Evolutionary conservation across 1,284 basidiomycete species (phyloP).

Genomic region (Rhodofomes roseus): DNA sequence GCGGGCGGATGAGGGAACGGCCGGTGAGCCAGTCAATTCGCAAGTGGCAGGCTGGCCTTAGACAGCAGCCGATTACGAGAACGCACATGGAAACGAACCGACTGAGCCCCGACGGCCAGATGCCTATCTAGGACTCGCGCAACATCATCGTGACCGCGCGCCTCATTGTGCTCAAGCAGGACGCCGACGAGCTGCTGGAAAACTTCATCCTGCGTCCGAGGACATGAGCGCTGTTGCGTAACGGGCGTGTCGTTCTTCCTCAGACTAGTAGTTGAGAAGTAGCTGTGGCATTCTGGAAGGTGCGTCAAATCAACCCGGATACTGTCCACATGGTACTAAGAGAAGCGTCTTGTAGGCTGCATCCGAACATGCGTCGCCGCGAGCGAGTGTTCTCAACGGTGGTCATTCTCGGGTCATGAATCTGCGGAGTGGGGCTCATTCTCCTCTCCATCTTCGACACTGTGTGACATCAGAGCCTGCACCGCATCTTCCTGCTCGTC

Average conservation of each 20-base stretch:
- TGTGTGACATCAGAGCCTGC: slow-evolving; percentile 42
- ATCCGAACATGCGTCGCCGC: slow-evolving; percentile 51
- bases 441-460: slow-evolving; percentile 70
- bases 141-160: slow-evolving; percentile 72
- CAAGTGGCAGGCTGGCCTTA: too few species aligned
- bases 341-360: slow-evolving; percentile 41
- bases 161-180: slow-evolving; percentile 75
- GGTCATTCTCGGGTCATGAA: slow-evolving; percentile 54
- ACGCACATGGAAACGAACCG: too few species aligned
- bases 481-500: slow-evolving; percentile 59
- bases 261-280: slow-evolving; percentile 55
- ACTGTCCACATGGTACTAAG: slow-evolving; percentile 1
- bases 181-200: slow-evolving; percentile 86
- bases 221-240: slow-evolving; percentile 52
- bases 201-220: slow-evolving; percentile 81
- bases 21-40: too few species aligned
- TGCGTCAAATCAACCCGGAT: slow-evolving; percentile 18
- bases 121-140: slow-evolving; percentile 71
- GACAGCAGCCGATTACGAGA: too few species aligned
- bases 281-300: slow-evolving; percentile 60
- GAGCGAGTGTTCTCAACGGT: slow-evolving; percentile 53
- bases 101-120: slow-evolving; percentile 75
- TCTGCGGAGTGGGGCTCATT: slow-evolving; percentile 42
- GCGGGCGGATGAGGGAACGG: too few species aligned
- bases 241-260: slow-evolving; percentile 60